Evolutionary conservation across 495 filamentous ascomycete species (phyloP).

Genomic region (Amniculicola lignicola): DNA sequence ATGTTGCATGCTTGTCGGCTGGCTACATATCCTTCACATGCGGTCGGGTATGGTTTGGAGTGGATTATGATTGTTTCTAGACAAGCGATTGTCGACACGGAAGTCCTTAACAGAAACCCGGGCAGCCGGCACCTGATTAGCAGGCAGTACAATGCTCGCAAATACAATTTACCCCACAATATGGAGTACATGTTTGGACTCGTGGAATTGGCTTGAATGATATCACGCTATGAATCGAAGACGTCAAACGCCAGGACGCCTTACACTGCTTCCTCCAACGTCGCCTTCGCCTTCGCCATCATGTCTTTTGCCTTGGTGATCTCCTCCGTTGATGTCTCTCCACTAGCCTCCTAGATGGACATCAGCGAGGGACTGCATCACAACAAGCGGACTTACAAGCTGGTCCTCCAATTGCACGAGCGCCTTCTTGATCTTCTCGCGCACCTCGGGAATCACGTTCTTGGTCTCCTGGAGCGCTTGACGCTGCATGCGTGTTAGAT

Average conservation of each 20-base stretch:
- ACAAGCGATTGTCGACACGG: too few species aligned
- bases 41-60: not conserved
- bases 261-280: slow-evolving; percentile 35
- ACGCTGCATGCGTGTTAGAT: slow-evolving; percentile 50
- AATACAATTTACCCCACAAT: too few species aligned
- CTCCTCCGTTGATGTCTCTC: slow-evolving; percentile 36
- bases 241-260: too few species aligned
- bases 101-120: too few species aligned
- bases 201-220: too few species aligned
- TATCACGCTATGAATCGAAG: too few species aligned
- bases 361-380: slow-evolving; percentile 31
- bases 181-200: too few species aligned
- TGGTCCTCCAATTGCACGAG: slow-evolving; percentile 65
- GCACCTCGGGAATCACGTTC: slow-evolving; percentile 67
- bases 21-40: too few species aligned
- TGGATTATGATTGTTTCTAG: too few species aligned
- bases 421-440: slow-evolving; percentile 62
- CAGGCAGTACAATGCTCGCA: too few species aligned
- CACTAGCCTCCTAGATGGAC: slow-evolving; percentile 38
- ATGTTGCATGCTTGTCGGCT: too few species aligned
- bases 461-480: slow-evolving; percentile 77
- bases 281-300: slow-evolving; percentile 36
- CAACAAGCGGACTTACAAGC: slow-evolving; percentile 49
- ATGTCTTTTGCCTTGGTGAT: slow-evolving; percentile 44
- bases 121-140: too few species aligned